Base-by-base conservation (phyloP, 1,139 yeast species). In the Candida mesenterica region DNA sequence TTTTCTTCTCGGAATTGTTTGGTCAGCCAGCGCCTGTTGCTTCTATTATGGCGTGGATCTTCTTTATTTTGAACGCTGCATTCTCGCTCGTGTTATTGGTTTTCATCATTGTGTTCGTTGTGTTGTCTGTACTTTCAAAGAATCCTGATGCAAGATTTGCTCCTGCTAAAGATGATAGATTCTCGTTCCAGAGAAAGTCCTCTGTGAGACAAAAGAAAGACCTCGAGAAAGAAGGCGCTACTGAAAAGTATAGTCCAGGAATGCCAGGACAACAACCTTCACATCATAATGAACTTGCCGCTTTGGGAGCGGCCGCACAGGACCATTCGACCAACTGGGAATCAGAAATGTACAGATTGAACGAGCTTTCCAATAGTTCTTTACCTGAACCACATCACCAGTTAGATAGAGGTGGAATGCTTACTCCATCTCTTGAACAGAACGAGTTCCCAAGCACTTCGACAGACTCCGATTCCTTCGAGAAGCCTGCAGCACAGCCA, bases 61-160 rank as follows among this genome's bases (percentile, higher is more conserved):
- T 83, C 57, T 85, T 85, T 52, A 72, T 85, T 38, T 57, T 84
- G 55, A 85, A 85, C 58, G 94, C 92, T 2, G 88, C 86, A 2
- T 83, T 82, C 49, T 75, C 89, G 6, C 71, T 82, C 43, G 68
- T 83, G 33, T 63, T 85, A 39, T 68, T 85, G 53, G 45, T 83
- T 31, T 57, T 80, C 63, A 78, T 82, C 45, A 66, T 84, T 42
- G 75, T 75, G 0, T 77, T 80, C 47, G 72, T 79, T 37, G 57
- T 61, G 9, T 61, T 78, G 51, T 77, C 85, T 22, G 45, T 82
- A 1, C 59, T 79, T 41, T 77, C 87, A 14, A 83, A 82, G 65
- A 85, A 84, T 53, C 94, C 94, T 20, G 95, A 85, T 61, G 79
- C 87, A 8, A 77, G 87, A 57, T 85, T 84, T 57, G 84, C 83